A percentile compares a stretch with the other conserved stretches of the same genome.
Conservation (phyloP, 1,284 basidiomycete genomes). For the Naganishia sp. region DNA sequence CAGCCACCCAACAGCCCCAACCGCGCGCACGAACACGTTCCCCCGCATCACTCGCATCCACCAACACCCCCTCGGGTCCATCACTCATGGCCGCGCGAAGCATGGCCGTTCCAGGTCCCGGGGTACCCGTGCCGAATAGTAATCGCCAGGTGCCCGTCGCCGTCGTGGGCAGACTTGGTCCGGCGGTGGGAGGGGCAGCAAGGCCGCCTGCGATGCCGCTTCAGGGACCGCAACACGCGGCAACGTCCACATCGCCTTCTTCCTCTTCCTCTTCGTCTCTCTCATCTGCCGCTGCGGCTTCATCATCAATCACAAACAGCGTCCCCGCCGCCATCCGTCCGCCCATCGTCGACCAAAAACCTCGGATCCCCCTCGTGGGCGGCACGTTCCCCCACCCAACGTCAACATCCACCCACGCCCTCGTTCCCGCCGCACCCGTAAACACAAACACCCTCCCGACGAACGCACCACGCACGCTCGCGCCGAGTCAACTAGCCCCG, state of each 20-base stretch:
- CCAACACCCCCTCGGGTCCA: not conserved
- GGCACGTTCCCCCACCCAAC: not conserved
- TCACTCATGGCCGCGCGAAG: not conserved
- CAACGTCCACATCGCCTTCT: constrained; percentile 3
- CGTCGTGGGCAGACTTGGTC: not conserved
- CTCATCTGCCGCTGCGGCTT: constrained; percentile 5
- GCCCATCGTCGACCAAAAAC: constrained; percentile 6
- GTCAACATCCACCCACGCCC: not conserved
- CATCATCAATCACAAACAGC: not conserved
- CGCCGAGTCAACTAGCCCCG: not conserved
- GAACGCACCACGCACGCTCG: not conserved
- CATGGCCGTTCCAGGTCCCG: constrained; percentile 14
- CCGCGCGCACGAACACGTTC: constrained; percentile 22
- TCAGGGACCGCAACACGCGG: not conserved
- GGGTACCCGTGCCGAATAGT: constrained; percentile 1
- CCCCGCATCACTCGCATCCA: not conserved
- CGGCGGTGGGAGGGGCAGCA: no score
- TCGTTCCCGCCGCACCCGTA: no score
- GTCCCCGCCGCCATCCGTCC: not conserved
- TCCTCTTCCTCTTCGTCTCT: constrained; percentile 14
- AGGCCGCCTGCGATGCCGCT: no score
- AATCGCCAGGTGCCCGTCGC: not conserved
- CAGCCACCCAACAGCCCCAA: not conserved
- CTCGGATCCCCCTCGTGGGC: not conserved
- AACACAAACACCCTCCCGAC: no score